Evolutionary conservation across 1,139 yeast genomes (phyloP).

Genomic region (Debaryomycetaceae sp.): DNA sequence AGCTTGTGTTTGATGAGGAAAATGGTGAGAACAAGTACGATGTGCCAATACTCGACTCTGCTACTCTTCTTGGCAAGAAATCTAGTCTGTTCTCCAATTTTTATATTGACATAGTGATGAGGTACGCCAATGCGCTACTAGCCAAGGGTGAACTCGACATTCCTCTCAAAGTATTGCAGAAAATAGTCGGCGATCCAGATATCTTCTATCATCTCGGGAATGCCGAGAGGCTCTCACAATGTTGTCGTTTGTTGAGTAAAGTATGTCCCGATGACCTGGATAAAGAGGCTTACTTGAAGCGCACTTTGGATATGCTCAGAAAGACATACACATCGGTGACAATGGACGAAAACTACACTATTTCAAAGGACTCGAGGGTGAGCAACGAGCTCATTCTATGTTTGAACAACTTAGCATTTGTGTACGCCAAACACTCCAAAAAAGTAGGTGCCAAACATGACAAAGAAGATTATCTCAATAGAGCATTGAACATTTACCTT

Average conservation of each 20-base stretch:
- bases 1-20: conserved; percentile 22
- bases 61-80: conserved; percentile 27
- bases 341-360: conserved; percentile 23
- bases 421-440: conserved; percentile 20
- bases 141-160: conserved; percentile 39
- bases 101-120: conserved; percentile 41
- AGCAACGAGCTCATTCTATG: conserved; percentile 38
- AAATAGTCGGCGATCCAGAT: conserved; percentile 35
- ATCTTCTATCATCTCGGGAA: conserved; percentile 42
- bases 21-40: conserved; percentile 21
- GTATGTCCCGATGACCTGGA: conserved; percentile 21
- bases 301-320: conserved; percentile 40
- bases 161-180: conserved; percentile 26
- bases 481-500: conserved; percentile 36
- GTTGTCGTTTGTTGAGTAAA: conserved; percentile 36
- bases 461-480: conserved; percentile 15
- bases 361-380: conserved; percentile 25
- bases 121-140: conserved; percentile 41
- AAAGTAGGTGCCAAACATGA: conserved; percentile 8
- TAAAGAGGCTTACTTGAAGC: conserved; percentile 33
- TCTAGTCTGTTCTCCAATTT: conserved; percentile 38
- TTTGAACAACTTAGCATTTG: conserved; percentile 35
- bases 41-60: conserved; percentile 33
- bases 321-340: conserved; percentile 25
- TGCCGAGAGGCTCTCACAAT: conserved; percentile 41